Conservation (phyloP, 305 asterid species). For the Solanum hybrid region DNA sequence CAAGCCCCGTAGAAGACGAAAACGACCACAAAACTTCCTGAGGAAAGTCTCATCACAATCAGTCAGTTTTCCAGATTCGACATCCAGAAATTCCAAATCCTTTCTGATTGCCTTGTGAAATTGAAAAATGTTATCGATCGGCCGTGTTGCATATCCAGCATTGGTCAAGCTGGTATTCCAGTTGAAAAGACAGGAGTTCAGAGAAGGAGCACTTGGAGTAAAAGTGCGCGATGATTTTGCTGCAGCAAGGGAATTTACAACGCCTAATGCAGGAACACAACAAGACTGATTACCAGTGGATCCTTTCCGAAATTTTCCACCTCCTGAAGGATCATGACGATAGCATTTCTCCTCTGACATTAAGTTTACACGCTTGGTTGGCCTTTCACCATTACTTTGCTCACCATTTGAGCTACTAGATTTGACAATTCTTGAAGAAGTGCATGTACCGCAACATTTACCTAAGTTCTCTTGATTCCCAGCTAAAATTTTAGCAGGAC, state of each 20-base stretch:
- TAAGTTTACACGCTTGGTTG: constrained; percentile 25
- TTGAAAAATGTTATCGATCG: constrained; percentile 85
- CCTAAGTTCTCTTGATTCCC: constrained; percentile 25
- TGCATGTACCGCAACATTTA: constrained; percentile 42
- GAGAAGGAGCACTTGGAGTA: constrained; percentile 79
- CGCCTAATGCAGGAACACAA: constrained; percentile 96
- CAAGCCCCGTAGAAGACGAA: constrained; percentile 86
- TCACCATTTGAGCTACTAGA: constrained; percentile 22
- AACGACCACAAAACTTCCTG: constrained; percentile 82
- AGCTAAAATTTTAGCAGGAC: constrained; percentile 40
- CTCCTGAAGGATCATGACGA: constrained; percentile 23
- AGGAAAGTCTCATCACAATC: constrained; percentile 68
- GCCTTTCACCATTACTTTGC: constrained; percentile 26
- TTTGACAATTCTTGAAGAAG: constrained; percentile 27
- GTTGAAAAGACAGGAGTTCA: constrained; percentile 83
- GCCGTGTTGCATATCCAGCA: constrained; percentile 52
- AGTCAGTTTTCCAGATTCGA: constrained; percentile 74
- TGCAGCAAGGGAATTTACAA: constrained; percentile 52
- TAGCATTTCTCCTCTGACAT: constrained; percentile 28
- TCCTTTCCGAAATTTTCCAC: constrained; percentile 31
- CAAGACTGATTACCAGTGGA: constrained; percentile 54
- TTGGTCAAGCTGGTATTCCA: constrained; percentile 57
- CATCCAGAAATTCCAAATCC: constrained; percentile 86
- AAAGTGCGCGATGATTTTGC: constrained; percentile 76
- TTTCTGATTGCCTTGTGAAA: constrained; percentile 95